These are phyloP conservation scores for Aspergillus campestris DNA, from an alignment of 495 filamentous ascomycete species.

Conservation along the genomic window DNA sequence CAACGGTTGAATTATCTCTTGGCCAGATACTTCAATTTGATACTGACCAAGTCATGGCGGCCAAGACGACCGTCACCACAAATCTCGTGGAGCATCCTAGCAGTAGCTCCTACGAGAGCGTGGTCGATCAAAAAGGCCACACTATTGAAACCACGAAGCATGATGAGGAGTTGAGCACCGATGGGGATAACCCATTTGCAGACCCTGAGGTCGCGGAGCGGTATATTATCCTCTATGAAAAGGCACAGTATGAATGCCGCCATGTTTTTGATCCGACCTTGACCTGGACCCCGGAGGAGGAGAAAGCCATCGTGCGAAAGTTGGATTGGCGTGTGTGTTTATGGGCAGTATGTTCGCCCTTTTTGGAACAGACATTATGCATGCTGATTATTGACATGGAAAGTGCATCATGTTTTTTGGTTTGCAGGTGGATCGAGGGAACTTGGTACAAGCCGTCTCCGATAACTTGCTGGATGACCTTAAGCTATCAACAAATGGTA, in stretches of 20 bases:
- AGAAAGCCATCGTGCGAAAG: slow-evolving; percentile 42
- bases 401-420: slow-evolving; percentile 56
- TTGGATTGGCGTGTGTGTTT: slow-evolving; percentile 43
- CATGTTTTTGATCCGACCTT: slow-evolving; percentile 48
- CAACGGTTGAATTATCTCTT: too few species aligned
- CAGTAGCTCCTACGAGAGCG: too few species aligned
- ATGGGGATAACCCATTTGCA: slow-evolving; percentile 28
- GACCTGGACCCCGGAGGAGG: slow-evolving; percentile 47
- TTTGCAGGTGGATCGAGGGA: slow-evolving; percentile 50
- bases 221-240: slow-evolving; percentile 40
- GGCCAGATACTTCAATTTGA: too few species aligned
- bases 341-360: slow-evolving; percentile 39
- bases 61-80: too few species aligned
- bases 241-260: slow-evolving; percentile 42
- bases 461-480: slow-evolving; percentile 50
- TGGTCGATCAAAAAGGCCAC: too few species aligned
- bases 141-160: too few species aligned
- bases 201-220: slow-evolving; percentile 38
- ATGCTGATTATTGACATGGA: slow-evolving; percentile 29
- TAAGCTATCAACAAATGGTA: slow-evolving; percentile 43
- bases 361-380: background rate
- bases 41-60: too few species aligned
- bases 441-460: slow-evolving; percentile 45
- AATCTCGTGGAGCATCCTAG: too few species aligned
- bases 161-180: too few species aligned